Percentiles rank a stretch among this genome's conserved stretches.
Conservation (phyloP, 495 filamentous ascomycete species). For the Aspergillus nanangensis region DNA sequence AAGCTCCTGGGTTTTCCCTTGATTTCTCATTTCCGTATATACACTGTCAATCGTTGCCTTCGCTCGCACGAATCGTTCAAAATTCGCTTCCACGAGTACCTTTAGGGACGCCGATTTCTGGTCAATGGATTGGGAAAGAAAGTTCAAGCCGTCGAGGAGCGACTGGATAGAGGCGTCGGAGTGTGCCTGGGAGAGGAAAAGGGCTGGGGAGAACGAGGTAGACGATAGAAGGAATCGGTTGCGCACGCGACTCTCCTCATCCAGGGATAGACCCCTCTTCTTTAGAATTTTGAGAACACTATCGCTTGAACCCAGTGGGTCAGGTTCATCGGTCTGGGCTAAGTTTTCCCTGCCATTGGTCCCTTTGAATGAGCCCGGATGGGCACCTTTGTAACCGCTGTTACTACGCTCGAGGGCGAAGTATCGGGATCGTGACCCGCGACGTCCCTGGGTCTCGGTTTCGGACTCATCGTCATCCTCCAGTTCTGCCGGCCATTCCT, state of each 20-base stretch:
- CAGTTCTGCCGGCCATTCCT: slow-evolving; percentile 82
- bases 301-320: slow-evolving; percentile 75
- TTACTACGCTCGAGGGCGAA: slow-evolving; percentile 74
- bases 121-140: slow-evolving; percentile 84
- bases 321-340: slow-evolving; percentile 84
- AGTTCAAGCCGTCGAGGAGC: slow-evolving; percentile 73
- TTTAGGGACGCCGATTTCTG: slow-evolving; percentile 96
- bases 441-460: slow-evolving; percentile 50
- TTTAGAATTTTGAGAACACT: slow-evolving; percentile 81
- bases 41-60: slow-evolving; percentile 98
- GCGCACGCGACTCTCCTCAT: slow-evolving; percentile 75
- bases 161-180: slow-evolving; percentile 73
- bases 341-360: slow-evolving; percentile 66
- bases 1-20: slow-evolving; percentile 61
- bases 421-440: slow-evolving; percentile 63
- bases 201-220: slow-evolving; percentile 86
- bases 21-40: slow-evolving; percentile 94
- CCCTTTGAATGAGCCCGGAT: slow-evolving; percentile 65
- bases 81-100: slow-evolving; percentile 92
- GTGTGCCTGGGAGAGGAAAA: slow-evolving; percentile 91
- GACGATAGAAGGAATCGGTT: slow-evolving; percentile 94
- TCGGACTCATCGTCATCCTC: slow-evolving; percentile 68
- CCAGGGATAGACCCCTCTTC: slow-evolving; percentile 70
- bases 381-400: slow-evolving; percentile 58
- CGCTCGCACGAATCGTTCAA: slow-evolving; percentile 92